These are phyloP conservation scores for Wilcoxina mikolae DNA, from an alignment of 495 filamentous ascomycete genomes.

Conservation along the genomic window DNA sequence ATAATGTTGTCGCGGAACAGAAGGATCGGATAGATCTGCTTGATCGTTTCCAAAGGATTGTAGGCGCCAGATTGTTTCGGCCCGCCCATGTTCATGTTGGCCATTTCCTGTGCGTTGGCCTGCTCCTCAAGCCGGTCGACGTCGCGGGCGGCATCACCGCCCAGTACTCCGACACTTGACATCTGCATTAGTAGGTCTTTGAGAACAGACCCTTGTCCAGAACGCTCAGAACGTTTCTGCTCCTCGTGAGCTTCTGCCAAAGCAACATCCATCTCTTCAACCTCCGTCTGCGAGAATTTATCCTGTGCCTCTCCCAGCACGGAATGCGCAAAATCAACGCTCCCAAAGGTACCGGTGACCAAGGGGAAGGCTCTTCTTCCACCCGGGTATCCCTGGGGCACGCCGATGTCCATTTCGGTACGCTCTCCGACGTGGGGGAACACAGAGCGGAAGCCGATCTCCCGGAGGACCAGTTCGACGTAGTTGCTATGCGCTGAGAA, in stretches of 20 bases:
- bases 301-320: constrained; percentile 93
- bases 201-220: constrained; percentile 36
- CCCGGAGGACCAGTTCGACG: constrained; percentile 69
- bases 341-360: constrained; percentile 70
- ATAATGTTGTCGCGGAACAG: constrained; percentile 89
- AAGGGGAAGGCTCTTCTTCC: constrained; percentile 61
- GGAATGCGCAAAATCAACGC: constrained; percentile 90
- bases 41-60: constrained; percentile 54
- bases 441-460: constrained; percentile 66
- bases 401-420: constrained; percentile 42
- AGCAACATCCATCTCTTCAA: constrained; percentile 71
- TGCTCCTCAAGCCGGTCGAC: constrained; percentile 59
- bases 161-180: constrained; percentile 61
- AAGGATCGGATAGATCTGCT: constrained; percentile 86
- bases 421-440: constrained; percentile 71
- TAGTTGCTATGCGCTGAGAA: constrained; percentile 96
- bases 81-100: constrained; percentile 34
- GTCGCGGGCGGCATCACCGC: constrained; percentile 59
- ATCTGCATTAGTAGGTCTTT: constrained; percentile 60
- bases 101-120: constrained; percentile 59
- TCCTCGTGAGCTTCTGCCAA: constrained; percentile 46
- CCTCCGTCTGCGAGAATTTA: constrained; percentile 87
- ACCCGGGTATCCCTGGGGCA: constrained; percentile 8
- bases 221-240: constrained; percentile 36
- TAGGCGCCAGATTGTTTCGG: constrained; percentile 6